Evolutionary conservation across 805 yeast genomes (phyloP).

Genomic region (Cyberlindnera euphorbiae): DNA sequence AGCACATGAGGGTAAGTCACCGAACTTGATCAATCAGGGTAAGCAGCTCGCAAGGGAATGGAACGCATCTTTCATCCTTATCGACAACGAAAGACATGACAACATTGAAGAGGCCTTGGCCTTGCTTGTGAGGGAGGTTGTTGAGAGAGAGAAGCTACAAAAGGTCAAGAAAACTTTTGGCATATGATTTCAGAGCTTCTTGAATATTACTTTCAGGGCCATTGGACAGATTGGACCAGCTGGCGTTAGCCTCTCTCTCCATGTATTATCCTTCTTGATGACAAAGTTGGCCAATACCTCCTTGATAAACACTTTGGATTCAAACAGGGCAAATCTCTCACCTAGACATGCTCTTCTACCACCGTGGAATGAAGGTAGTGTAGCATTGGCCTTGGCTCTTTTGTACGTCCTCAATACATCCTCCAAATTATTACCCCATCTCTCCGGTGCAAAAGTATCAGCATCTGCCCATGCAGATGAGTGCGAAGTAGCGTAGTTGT

Average conservation of each 20-base stretch:
- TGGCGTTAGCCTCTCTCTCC: constrained; percentile 49
- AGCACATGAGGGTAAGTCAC: constrained; percentile 53
- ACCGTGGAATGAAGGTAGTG: constrained; percentile 53
- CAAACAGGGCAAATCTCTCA: constrained; percentile 49
- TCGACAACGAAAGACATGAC: constrained; percentile 48
- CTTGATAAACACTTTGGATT: constrained; percentile 36
- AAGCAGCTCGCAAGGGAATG: constrained; percentile 50
- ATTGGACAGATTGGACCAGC: constrained; percentile 56
- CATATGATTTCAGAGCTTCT: neutral
- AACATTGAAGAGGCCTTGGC: constrained; percentile 56
- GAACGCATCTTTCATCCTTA: constrained; percentile 60
- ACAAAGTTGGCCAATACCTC: constrained; percentile 34
- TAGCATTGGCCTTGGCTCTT: constrained; percentile 39
- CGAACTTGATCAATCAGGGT: constrained; percentile 55
- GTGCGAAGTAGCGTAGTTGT: constrained; percentile 48
- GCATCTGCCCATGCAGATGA: constrained; percentile 44
- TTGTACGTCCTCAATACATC: constrained; percentile 38
- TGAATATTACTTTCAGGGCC: constrained; percentile 23
- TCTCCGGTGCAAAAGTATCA: constrained; percentile 38
- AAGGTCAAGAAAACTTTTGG: constrained; percentile 15
- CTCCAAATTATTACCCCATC: constrained; percentile 45
- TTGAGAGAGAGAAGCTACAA: constrained; percentile 39
- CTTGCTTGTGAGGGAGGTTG: constrained; percentile 53
- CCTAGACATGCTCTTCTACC: constrained; percentile 58
- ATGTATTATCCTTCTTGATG: constrained; percentile 34